Evolutionary conservation across 345 rosid species (phyloP).

Genomic region (Litchi chinensis): DNA sequence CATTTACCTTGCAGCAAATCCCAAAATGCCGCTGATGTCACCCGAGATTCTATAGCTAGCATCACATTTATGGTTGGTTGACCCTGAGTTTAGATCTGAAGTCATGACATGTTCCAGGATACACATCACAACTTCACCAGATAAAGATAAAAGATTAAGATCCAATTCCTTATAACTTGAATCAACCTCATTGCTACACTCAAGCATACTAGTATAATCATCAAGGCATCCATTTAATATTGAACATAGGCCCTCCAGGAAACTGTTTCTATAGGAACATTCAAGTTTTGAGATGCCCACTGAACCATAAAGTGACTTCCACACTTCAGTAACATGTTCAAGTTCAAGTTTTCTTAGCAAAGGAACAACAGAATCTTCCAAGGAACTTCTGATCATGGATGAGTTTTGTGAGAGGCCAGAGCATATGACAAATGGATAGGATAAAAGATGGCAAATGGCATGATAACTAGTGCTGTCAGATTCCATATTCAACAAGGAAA

Average conservation of each 20-base stretch:
- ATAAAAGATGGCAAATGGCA: conserved; percentile 38
- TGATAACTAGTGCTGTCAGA: conserved; percentile 19
- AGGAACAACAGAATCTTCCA: conserved; percentile 25
- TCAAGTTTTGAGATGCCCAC: conserved; percentile 30
- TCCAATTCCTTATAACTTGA: conserved; percentile 25
- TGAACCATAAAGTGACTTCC: conserved; percentile 49
- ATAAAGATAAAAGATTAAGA: conserved; percentile 31
- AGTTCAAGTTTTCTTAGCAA: conserved; percentile 29
- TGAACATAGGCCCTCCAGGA: conserved; percentile 35
- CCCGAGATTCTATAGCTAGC: not conserved
- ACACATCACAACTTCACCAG: conserved; percentile 34
- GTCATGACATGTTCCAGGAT: conserved; percentile 35
- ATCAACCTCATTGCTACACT: conserved; percentile 23
- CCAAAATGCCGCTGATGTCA: conserved; percentile 22
- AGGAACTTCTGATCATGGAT: conserved; percentile 16
- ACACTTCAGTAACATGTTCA: conserved; percentile 36
- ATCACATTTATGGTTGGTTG: conserved; percentile 20
- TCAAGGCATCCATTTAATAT: conserved; percentile 33
- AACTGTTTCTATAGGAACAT: conserved; percentile 24
- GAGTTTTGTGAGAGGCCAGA: conserved; percentile 19
- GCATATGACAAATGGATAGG: conserved; percentile 48
- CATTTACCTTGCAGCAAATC: conserved; percentile 46
- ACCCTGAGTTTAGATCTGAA: conserved; percentile 24
- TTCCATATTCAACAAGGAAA: conserved; percentile 25
- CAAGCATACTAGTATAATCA: conserved; percentile 26